Evolutionary conservation across 176 grass and related monocot species (phyloP).

Genomic region (Urochloa ruziziensis): DNA sequence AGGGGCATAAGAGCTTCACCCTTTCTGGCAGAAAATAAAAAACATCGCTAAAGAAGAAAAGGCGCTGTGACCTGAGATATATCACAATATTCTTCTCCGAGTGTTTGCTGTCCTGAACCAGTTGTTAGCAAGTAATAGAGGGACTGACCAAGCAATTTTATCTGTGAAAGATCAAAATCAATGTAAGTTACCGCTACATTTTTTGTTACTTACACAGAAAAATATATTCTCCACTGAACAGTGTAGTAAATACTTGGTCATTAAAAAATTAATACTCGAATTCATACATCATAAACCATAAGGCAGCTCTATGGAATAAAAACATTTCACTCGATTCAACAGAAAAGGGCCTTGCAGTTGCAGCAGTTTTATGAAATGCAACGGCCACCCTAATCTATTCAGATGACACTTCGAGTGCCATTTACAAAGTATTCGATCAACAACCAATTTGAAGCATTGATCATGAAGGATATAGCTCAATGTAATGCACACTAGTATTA

Average conservation of each 20-base stretch:
- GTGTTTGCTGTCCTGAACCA: constrained; percentile 92
- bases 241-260: neutral
- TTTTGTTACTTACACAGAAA: neutral
- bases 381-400: neutral
- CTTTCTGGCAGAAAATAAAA: neutral
- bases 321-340: neutral
- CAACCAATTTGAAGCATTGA: neutral
- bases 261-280: neutral
- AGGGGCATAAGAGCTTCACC: neutral
- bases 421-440: neutral
- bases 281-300: neutral
- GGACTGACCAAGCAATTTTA: constrained; percentile 93
- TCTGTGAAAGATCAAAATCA: constrained; percentile 50
- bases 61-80: constrained; percentile 68
- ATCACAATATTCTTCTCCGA: constrained; percentile 99
- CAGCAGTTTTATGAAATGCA: neutral
- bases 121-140: constrained; percentile 97
- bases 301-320: neutral
- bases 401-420: neutral
- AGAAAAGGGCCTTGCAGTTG: neutral
- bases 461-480: neutral
- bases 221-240: neutral
- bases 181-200: neutral
- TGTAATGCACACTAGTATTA: neutral
- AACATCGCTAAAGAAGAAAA: constrained; percentile 22